Conservation (phyloP, 2,329 filamentous ascomycete species). For the Pseudocercospora vitis region DNA sequence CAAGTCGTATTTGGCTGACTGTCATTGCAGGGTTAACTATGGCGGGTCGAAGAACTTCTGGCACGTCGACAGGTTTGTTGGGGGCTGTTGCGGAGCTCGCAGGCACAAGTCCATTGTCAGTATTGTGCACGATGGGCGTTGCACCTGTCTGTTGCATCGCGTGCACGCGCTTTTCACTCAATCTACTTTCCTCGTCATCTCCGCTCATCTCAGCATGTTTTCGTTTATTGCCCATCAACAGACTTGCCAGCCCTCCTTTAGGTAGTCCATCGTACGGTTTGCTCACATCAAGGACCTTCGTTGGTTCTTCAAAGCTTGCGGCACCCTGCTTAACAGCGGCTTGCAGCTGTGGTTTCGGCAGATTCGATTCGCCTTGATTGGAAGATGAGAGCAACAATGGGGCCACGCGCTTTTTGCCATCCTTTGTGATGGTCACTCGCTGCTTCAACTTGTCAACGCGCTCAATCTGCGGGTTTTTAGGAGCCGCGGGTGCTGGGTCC, state of each 20-base stretch:
- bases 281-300: conserved; percentile 79
- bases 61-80: conserved; percentile 49
- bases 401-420: conserved; percentile 93
- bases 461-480: conserved; percentile 55
- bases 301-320: conserved; percentile 43
- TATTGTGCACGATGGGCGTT: conserved; percentile 72
- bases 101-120: conserved; percentile 73
- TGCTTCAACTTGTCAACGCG: conserved; percentile 76
- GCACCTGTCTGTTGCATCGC: conserved; percentile 62
- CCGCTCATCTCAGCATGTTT: conserved; percentile 72
- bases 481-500: conserved; percentile 40
- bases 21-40: conserved; percentile 79
- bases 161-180: conserved; percentile 60
- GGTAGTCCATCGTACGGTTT: conserved; percentile 93
- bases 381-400: conserved; percentile 84
- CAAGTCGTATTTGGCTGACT: conserved; percentile 79
- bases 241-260: conserved; percentile 78
- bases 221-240: conserved; percentile 91
- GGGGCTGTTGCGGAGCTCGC: conserved; percentile 64
- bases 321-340: conserved; percentile 65
- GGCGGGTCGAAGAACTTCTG: conserved; percentile 84
- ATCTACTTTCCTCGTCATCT: conserved; percentile 73
- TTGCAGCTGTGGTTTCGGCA: conserved; percentile 85
- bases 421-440: conserved; percentile 89
- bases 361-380: conserved; percentile 78